Evolutionary conservation across 805 yeast genomes (phyloP).

Genomic region (Wickerhamomyces rabaulensis): DNA sequence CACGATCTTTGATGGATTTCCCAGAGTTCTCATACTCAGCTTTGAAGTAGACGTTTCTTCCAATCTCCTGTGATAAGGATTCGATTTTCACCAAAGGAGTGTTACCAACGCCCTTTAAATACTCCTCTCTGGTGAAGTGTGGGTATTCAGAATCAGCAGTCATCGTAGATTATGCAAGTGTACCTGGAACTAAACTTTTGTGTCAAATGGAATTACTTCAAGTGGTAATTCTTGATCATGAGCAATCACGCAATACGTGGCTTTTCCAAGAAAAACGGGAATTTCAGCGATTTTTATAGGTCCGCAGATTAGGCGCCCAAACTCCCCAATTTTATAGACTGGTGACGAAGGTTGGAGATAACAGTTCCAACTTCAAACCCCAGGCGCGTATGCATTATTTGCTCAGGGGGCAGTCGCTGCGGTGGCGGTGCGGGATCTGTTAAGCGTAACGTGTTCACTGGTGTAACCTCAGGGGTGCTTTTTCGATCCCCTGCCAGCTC

Average conservation of each 20-base stretch:
- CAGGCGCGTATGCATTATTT: too few species aligned
- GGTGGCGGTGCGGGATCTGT: too few species aligned
- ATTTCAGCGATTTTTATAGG: not conserved
- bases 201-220: not conserved
- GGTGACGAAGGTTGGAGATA: too few species aligned
- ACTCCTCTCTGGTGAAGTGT: constrained; percentile 15
- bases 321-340: too few species aligned
- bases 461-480: too few species aligned
- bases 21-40: constrained; percentile 73
- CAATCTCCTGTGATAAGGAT: constrained; percentile 57
- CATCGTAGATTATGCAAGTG: not conserved
- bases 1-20: constrained; percentile 79
- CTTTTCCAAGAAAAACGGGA: not conserved
- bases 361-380: too few species aligned
- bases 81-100: constrained; percentile 66
- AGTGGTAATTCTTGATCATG: not conserved
- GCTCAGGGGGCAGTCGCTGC: too few species aligned
- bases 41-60: constrained; percentile 70
- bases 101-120: constrained; percentile 44
- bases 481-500: too few species aligned
- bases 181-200: not conserved
- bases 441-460: too few species aligned
- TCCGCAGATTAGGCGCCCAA: not conserved
- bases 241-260: not conserved
- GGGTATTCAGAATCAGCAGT: constrained; percentile 9